Base-by-base conservation (phyloP, 2,329 filamentous ascomycete species). In the Alternaria ventricosa region DNA sequence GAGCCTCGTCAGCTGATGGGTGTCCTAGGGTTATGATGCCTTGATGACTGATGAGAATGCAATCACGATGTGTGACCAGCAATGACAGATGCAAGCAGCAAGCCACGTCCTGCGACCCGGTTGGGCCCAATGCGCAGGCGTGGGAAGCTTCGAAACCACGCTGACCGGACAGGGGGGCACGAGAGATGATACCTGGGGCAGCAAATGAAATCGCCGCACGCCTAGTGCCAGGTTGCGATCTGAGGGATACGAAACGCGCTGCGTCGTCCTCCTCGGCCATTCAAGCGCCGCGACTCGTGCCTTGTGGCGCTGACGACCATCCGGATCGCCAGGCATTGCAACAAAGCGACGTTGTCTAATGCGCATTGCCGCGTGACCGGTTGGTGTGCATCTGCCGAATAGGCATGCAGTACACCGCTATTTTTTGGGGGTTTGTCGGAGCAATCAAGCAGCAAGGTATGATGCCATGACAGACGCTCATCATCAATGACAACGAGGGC, bases 271-370 rank as follows among this genome's bases (percentile, higher is more conserved):
- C 68, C 50, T 67, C 44, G 60, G 60, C 56, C 55, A 60, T 18
- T 55, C 55, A 58, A 1, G 93, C 92, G 58, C 92, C 66, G 89
- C 0, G 93, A 90, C 75, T 97, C 97, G 22, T 92, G 90, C 0
- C 88, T 2, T 93, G 92, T 45, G 49, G 64, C 66, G 63, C 66
- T 67, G 70, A 67, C 65, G 59, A 63, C 63, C 55, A 69, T 62
- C 62, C 61, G 68, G 65, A 69, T 71, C 63, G 62, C 68, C 63
- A 70, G 60, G 47, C 64, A 61, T 66, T 55, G 62, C 64, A 68
- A 65, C 67, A 65, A 66, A 67, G 67, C 67, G 54, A 65, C 63
- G 65, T 64, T 57, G 61, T 50, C 23, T 55, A 55, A 66, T 68
- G 70, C 63, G 57, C 59, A 56, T 57, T 51, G 66, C 70, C 64